Percentiles rank a stretch among this genome's conserved stretches.
Evolutionary conservation across 2,329 filamentous ascomycete genomes (phyloP).

Genomic region (Sarocladium kiliense): DNA sequence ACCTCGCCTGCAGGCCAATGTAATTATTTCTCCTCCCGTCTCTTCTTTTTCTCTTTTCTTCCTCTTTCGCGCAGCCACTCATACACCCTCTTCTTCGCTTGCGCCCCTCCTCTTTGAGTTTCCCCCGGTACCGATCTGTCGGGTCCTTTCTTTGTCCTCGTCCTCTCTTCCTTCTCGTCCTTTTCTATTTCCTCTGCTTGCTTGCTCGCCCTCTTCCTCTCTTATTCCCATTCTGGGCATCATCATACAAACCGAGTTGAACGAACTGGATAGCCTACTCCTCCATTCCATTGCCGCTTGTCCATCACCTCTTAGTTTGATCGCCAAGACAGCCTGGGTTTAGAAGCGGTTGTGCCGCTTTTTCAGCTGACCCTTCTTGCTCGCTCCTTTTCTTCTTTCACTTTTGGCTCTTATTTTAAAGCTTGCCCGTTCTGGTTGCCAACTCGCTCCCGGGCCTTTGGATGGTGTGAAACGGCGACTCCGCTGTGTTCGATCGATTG

Average conservation of each 20-base stretch:
- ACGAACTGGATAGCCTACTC: neutral
- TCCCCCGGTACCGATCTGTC: constrained; percentile 8
- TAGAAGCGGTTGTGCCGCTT: neutral
- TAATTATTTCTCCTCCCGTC: neutral
- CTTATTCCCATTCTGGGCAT: neutral
- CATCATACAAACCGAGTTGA: neutral
- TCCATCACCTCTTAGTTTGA: neutral
- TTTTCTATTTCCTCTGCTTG: neutral
- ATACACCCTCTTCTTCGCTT: neutral
- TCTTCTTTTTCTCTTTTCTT: neutral
- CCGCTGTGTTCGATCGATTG: too few species aligned
- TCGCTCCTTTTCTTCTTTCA: neutral
- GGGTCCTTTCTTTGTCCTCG: neutral
- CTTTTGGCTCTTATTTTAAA: neutral
- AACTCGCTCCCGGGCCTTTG: neutral
- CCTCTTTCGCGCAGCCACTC: neutral
- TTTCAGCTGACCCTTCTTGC: neutral
- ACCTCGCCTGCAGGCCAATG: neutral
- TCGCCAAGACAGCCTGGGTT: neutral
- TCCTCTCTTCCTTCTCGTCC: neutral
- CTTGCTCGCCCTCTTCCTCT: neutral
- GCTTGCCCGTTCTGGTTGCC: neutral
- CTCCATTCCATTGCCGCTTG: neutral
- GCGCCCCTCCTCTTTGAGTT: neutral
- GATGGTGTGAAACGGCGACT: too few species aligned